Evolutionary conservation across 768 basidiomycete genomes (phyloP), one percentile per base, ranked within the genome.

Genomic region (Serendipita sp.): DNA sequence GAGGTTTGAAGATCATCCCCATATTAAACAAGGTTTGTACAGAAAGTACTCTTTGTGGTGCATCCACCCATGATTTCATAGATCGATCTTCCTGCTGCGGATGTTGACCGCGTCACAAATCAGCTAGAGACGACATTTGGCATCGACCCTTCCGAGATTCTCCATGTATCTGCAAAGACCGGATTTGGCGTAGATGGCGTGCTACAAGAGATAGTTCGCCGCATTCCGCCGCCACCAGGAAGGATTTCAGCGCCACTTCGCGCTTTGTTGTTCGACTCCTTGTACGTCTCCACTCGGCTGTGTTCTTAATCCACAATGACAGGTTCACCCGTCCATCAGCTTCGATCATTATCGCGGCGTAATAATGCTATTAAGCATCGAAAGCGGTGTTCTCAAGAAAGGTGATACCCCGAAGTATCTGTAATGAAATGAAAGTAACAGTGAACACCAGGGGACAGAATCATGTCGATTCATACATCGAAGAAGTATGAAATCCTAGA

Each of bases 281-380:
- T 87, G 91, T 93, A 67, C 74, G 83, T 76, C 31, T 33, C 34
- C 43, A 37, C n/a, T 18, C 48, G 18, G 29, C 48, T 18, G n/a
- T n/a, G n/a, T 8, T 50, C 48, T 18, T 40, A 40, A 40, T 40
- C 40, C 40, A 40, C 40, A 50, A n/a, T 50, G 48, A 18, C 18
- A 50, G n/a, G 48, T 50, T 50, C 18, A 50, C n/a, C 18, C 48
- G 48, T 45, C 45, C 31, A 16, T 53, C 66, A 95, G 92, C 64
- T 97, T 94, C 73, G 96, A 99, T 72, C 83, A 87, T 66, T 99
- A 92, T 74, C 83, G 94, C 64, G 96, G 96, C 8, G 96, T 98
- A 23, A 93, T 99, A 55, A 95, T 91, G 1, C 76, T 98, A 34
- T 81, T 98, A 40, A 88, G 82, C 68, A 74, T 99, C 18, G 84